Evolutionary conservation across 2,329 filamentous ascomycete species (phyloP), one percentile per base, ranked within the genome.

Genomic region (Aspergillus hiratsukae): DNA sequence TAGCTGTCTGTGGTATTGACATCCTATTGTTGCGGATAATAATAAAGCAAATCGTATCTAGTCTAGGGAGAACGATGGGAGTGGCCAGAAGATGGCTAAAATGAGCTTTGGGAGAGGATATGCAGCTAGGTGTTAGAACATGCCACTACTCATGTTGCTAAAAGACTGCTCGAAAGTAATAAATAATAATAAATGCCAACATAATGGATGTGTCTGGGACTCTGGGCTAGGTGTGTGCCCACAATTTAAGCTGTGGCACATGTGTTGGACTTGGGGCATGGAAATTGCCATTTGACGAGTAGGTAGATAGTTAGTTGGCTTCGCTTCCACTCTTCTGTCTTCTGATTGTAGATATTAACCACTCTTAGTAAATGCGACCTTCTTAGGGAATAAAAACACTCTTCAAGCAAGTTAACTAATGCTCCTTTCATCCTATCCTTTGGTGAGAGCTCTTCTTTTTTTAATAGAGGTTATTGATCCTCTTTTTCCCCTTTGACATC

Each of bases 61-160:
- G 14, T 21, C n/a, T 19, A 10, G 17, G 21, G 3, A 46, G 21
- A 46, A 50, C 51, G 31, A 48, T 41, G 21, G 10, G 45, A 45
- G 7, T 19, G 40, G 19, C 10, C 9, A 21, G 40, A 48, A 14
- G 9, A 48, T 46, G 45, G n/a, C 17, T 10, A 40, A 29, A 43
- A 29, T 55, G 49, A 52, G 52, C 53, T 57, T 49, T 58, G 59
- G 48, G 41, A 52, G 57, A 58, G 55, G 55, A 27, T 48, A 52
- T 62, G 58, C 59, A 63, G 61, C 61, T 58, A 53, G 43, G 55
- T 49, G 55, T 31, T 54, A 49, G 40, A 48, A 56, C 52, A 46
- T 58, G 43, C 43, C 45, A 46, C 28, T 41, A 52, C 46, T 54
- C 45, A 43, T 21, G 37, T 19, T 5, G 48, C 31, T 48, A 37